Base-by-base conservation (phyloP, 257 asterid genomes). In the Nicotiana noctiflora region DNA sequence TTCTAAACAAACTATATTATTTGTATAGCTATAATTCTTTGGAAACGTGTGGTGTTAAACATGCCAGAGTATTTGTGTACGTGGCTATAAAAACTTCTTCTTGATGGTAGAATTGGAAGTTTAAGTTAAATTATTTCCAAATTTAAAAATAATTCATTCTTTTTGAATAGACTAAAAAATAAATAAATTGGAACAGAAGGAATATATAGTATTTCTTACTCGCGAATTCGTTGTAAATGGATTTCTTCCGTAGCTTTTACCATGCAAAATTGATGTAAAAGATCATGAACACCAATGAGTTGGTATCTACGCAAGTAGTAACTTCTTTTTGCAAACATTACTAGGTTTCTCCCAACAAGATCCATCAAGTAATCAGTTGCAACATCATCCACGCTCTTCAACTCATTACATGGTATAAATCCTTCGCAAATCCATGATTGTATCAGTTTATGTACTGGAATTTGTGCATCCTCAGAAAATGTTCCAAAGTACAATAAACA, bases 311-410 rank as follows among this genome's bases (percentile, higher is more conserved):
- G 11, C 46, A 40, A 44, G 31, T 32, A 62, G 6, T 51, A 51
- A 79, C 76, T 63, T 25, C 14, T 27, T 40, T n/a, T 59, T 5
- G 62, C 76, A 23, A 62, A 8, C 44, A 79, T 61, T 4, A 79
- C 67, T 1, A 79, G 62, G 53, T 40, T 79, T 61, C 81, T 79
- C 13, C 55, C 55, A 49, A 49, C 55, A 49, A 49, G 55, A 49
- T 49, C 55, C 55, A 49, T 49, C 55, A 65, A 64, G 82, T 65
- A 79, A 79, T 31, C 18, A 75, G n/a, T 21, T 8, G 77, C 82
- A 23, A n/a, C 76, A 23, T 79, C 15, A 11, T 44, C 25, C 44
- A 63, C 12, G 37, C 64, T 62, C 31, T 57, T 32, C 7, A 31
- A 10, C 52, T 40, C 34, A 2, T 3, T 2, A 51, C 18, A 11